phyloP scores from a whole-genome alignment of 768 basidiomycete species.

The Kwoniella botswanensis region DNA sequence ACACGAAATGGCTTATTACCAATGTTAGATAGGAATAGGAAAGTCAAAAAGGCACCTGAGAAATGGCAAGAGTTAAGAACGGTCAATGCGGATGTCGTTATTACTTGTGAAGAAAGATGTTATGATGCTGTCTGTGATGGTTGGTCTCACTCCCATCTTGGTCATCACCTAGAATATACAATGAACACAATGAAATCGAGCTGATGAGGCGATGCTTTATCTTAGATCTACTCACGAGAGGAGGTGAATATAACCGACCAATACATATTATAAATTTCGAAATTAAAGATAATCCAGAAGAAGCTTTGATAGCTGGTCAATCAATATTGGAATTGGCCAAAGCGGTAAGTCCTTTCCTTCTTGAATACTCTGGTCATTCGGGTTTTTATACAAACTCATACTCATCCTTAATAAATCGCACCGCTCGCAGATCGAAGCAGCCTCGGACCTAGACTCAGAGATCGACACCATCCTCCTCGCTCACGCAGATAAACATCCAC shows the following conservation, averaged over 20 bases:
- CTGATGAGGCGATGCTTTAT: not conserved
- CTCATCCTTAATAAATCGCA: not conserved
- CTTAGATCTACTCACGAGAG: constrained; percentile 76
- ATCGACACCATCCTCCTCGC: constrained; percentile 82
- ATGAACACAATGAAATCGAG: not conserved
- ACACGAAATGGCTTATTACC: constrained; percentile 88
- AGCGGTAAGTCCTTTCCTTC: constrained; percentile 63
- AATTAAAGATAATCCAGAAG: constrained; percentile 99
- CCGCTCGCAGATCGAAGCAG: constrained; percentile 73
- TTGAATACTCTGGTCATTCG: too few species aligned
- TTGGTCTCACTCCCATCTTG: constrained; percentile 61
- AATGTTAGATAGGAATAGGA: constrained; percentile 95
- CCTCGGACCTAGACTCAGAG: constrained; percentile 85
- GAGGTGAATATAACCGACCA: constrained; percentile 89
- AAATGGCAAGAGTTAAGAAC: constrained; percentile 92
- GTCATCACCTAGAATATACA: not conserved
- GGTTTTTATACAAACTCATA: not conserved
- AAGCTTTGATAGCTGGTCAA: constrained; percentile 92
- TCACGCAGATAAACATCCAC: constrained; percentile 90
- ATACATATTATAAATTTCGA: constrained; percentile 97
- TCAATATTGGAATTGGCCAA: constrained; percentile 90
- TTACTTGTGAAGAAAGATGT: constrained; percentile 98
- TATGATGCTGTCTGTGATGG: constrained; percentile 99
- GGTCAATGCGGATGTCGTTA: constrained; percentile 86
- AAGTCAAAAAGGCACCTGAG: constrained; percentile 89